Evolutionary conservation across 352 stramenopile genomes (phyloP), one percentile per base, ranked within the genome.

Genomic region (Globisporangium recalcitrans): DNA sequence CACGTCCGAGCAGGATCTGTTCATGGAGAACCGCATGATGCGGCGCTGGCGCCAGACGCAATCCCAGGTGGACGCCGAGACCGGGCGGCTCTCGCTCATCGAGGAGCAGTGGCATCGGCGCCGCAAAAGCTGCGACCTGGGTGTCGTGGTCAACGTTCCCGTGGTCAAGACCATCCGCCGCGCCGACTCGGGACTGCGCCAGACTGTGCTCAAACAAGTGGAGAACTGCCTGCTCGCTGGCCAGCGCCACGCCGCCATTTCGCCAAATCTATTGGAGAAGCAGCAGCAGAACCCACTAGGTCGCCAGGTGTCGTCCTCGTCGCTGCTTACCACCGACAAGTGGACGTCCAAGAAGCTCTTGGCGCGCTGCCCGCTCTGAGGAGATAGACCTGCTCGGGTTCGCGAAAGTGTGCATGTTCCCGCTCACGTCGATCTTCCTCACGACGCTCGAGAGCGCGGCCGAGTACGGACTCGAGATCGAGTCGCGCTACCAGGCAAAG

Each of bases 391-490:
- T 89, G 21, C 71, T 90, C 4, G 77, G 57, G 3, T 85, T 88
- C 68, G 72, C 75, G 0, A 40, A 61, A 5, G 60, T 60, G 19
- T 89, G 77, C 52, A 58, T 68, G 19, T 77, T 80, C 46, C 80
- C 80, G n/a, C 60, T 91, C 26, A 88, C 80, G 46, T 76, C 78
- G 9, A 66, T 88, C 2, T 63, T 90, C 2, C 78, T 91, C 49
- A 70, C 75, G 36, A 89, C 80, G n/a, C 53, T 91, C 22, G 80
- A 89, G 44, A 75, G 65, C 52, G 63, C 71, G 14, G 65, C 82
- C 21, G 72, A 82, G 60, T 91, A 84, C 62, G 69, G 62, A 26
- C 67, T 85, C 46, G 82, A 89, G 65, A 88, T 91, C 62, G 80
- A 91, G 34, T 59, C 63, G 40, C 70, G 79, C 8, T 91, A 91